phyloP scores from a whole-genome alignment of 306 rosid genomes.

The Prunus salicina region DNA sequence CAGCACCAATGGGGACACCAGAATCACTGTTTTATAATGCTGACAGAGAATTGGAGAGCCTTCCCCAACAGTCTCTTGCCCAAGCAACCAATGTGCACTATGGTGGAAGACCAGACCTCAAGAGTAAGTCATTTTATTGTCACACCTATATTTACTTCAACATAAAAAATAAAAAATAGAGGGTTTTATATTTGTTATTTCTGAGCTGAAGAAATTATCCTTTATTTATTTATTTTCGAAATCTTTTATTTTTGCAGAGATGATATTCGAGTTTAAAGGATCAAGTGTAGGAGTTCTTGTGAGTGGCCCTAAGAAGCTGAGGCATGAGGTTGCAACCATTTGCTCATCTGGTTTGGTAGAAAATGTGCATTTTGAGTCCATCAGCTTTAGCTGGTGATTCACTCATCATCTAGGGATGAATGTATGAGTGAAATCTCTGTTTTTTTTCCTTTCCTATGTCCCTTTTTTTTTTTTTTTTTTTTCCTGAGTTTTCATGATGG shows the following conservation, averaged over 20 bases:
- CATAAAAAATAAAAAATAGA: not conserved
- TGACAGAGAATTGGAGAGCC: slow-evolving; percentile 60
- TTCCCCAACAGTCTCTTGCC: slow-evolving; percentile 41
- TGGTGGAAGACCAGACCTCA: slow-evolving; percentile 63
- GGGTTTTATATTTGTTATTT: no score
- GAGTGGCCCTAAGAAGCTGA: slow-evolving; percentile 64
- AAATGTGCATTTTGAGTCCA: slow-evolving; percentile 67
- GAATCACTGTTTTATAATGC: slow-evolving; percentile 22
- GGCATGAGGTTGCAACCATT: slow-evolving; percentile 67
- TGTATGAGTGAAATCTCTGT: not conserved
- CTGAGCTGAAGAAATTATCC: no score
- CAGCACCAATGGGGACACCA: slow-evolving; percentile 36
- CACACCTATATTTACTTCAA: not conserved
- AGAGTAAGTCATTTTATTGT: slow-evolving; percentile 37
- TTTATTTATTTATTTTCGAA: not conserved
- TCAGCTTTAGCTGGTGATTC: slow-evolving; percentile 68
- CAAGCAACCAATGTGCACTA: slow-evolving; percentile 54
- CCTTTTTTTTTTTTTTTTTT: not conserved
- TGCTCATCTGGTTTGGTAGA: slow-evolving; percentile 52
- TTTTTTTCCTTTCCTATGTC: not conserved
- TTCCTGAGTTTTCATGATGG: not conserved
- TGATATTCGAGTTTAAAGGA: slow-evolving; percentile 38
- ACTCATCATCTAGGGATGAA: not conserved
- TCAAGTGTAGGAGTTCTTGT: slow-evolving; percentile 54
- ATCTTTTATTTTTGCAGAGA: slow-evolving; percentile 25